Conservation (phyloP, 2,329 filamentous ascomycete genomes). For the Trichophyton verrucosum region DNA sequence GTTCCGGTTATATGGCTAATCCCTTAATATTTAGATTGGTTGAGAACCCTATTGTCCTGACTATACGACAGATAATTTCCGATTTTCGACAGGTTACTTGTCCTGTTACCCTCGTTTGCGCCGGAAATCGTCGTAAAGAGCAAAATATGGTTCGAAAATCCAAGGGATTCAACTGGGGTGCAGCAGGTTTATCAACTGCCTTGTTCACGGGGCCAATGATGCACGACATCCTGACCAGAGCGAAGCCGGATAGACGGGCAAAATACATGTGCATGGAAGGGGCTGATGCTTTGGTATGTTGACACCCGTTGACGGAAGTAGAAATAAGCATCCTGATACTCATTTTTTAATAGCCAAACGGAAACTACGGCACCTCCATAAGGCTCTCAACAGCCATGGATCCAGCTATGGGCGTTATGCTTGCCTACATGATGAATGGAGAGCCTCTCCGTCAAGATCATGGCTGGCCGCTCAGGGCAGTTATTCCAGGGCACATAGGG, state of each 20-base stretch:
- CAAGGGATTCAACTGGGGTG: slow-evolving; percentile 89
- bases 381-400: slow-evolving; percentile 85
- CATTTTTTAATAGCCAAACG: slow-evolving; percentile 51
- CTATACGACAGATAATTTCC: slow-evolving; percentile 56
- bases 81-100: slow-evolving; percentile 73
- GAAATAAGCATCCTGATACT: slow-evolving; percentile 1
- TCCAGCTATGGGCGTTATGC: slow-evolving; percentile 67
- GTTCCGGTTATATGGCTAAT: not conserved
- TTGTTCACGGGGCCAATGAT: slow-evolving; percentile 76
- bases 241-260: slow-evolving; percentile 56
- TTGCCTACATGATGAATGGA: slow-evolving; percentile 86
- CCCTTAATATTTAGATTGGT: slow-evolving; percentile 47
- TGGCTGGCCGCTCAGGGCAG: slow-evolving; percentile 66
- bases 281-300: slow-evolving; percentile 57
- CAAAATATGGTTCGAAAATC: slow-evolving; percentile 84
- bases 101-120: slow-evolving; percentile 80
- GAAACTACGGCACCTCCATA: slow-evolving; percentile 75
- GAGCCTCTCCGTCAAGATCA: slow-evolving; percentile 70
- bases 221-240: slow-evolving; percentile 55
- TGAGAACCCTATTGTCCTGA: slow-evolving; percentile 60
- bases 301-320: not conserved
- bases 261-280: slow-evolving; percentile 86
- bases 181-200: slow-evolving; percentile 74
- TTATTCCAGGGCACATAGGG: slow-evolving; percentile 85
- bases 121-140: slow-evolving; percentile 83